phyloP scores from a whole-genome alignment of 2,329 filamentous ascomycete genomes.

The Diaporthe ampelina region DNA sequence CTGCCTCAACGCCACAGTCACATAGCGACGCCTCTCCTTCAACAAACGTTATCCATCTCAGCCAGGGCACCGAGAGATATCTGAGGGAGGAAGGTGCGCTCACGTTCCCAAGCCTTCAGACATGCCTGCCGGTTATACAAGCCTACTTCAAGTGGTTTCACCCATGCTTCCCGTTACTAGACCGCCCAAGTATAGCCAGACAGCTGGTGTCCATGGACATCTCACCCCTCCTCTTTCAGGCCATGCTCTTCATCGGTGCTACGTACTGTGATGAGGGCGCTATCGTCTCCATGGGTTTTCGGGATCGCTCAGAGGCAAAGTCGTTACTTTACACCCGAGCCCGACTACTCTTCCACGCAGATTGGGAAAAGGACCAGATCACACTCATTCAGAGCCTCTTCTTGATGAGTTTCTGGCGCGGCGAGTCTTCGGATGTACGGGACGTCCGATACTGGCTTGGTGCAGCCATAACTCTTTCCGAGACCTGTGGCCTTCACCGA shows the following conservation, averaged over 20 bases:
- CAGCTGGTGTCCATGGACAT: conserved; percentile 36
- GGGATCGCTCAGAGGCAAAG: conserved; percentile 40
- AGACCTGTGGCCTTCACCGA: conserved; percentile 37
- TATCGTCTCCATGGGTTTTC: conserved; percentile 38
- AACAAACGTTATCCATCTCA: conserved; percentile 39
- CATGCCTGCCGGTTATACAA: conserved; percentile 44
- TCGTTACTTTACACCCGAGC: conserved; percentile 39
- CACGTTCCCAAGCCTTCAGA: conserved; percentile 43
- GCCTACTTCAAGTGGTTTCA: conserved; percentile 43
- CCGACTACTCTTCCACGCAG: conserved; percentile 38
- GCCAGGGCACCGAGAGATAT: conserved; percentile 43
- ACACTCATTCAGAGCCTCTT: conserved; percentile 40
- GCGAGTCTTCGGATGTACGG: conserved; percentile 38
- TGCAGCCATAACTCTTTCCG: conserved; percentile 38
- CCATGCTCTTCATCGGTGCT: conserved; percentile 40
- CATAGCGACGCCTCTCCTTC: conserved; percentile 33
- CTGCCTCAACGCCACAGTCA: conserved; percentile 37
- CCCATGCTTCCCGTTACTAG: conserved; percentile 39
- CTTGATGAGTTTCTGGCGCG: conserved; percentile 41
- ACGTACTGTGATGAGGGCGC: conserved; percentile 37
- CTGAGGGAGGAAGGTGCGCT: conserved; percentile 44
- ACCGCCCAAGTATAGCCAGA: conserved; percentile 32
- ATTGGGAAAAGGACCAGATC: conserved; percentile 39
- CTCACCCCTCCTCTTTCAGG: conserved; percentile 37
- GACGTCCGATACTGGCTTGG: conserved; percentile 42